Evolutionary conservation across 2,329 filamentous ascomycete genomes (phyloP), one percentile per base, ranked within the genome.

Genomic region (Diaporthe sp.): DNA sequence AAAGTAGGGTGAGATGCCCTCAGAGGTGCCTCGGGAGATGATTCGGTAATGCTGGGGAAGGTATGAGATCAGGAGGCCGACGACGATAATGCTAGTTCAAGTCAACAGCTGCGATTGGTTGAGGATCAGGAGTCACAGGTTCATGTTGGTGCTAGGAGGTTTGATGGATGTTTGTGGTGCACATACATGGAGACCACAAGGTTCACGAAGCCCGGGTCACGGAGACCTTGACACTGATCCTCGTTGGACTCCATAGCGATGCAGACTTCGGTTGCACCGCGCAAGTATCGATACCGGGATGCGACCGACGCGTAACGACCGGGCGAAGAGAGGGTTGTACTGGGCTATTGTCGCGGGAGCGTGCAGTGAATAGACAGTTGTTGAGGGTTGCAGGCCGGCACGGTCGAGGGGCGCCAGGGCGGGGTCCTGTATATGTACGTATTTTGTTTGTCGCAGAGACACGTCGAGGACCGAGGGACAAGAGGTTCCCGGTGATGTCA

Each of bases 1-100:
- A 82, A 98, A 99, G 84, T 96, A 97, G 12, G 97, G 96, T 42
- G 96, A 98, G 77, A 99, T 96, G 77, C 97, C 97, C 83, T 98
- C 96, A 31, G 96, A 97, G 19, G 95, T 97, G 77, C 93, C 91
- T 73, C 95, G 92, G 55, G 90, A 88, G 79, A 98, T 94, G 85
- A 99, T 98, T 81, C 97, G 95, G 83, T 94, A 91, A 85, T 98
- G 96, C 83, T 99, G 97, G 0, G 97, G 97, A 3, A 98, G 89
- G 86, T 99, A 99, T 46, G 96, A 98, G 75, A 98, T 86, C 77
- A 98, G 88, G 80, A 98, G 96, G 74, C 96, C 96, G 79, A 98
- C 82, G 77, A 98, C 88, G 79, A 98, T 95, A 80, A 98, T 82
- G 77, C 90, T 92, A 79, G 31, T 53, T 37, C 73, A 10, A 7